phyloP scores from a whole-genome alignment of 176 grass and related monocot genomes.

The Miscanthus lutarioriparius region DNA sequence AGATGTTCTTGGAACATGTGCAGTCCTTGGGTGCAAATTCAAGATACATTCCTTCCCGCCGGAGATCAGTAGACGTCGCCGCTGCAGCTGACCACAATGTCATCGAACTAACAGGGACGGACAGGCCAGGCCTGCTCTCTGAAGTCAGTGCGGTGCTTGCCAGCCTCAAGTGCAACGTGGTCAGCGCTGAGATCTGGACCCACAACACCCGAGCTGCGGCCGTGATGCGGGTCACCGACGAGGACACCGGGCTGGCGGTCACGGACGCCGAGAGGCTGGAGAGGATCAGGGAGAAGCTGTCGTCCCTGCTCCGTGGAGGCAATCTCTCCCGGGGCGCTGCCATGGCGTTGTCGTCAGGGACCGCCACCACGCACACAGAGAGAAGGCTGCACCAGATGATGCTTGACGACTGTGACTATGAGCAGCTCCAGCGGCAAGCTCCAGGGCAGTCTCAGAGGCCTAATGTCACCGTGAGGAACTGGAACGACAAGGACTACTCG shows the following conservation, averaged over 20 bases:
- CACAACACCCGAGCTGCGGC: constrained; percentile 77
- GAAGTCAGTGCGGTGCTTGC: constrained; percentile 76
- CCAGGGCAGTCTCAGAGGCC: constrained; percentile 36
- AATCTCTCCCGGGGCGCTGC: constrained; percentile 36
- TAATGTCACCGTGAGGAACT: constrained; percentile 66
- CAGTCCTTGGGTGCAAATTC: constrained; percentile 72
- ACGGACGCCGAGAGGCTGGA: constrained; percentile 39
- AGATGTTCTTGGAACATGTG: background rate
- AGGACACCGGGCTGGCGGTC: constrained; percentile 52
- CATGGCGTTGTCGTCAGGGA: constrained; percentile 44
- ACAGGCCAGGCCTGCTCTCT: constrained; percentile 74
- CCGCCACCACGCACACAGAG: constrained; percentile 43
- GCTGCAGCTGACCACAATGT: constrained; percentile 54
- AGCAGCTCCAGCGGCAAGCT: constrained; percentile 30
- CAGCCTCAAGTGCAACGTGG: constrained; percentile 76
- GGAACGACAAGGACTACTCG: constrained; percentile 82
- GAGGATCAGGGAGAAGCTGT: constrained; percentile 56
- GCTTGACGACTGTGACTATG: constrained; percentile 56
- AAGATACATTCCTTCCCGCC: constrained; percentile 50
- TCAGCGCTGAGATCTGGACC: constrained; percentile 90
- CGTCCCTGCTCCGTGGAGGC: constrained; percentile 54
- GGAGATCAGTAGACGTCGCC: constrained; percentile 54
- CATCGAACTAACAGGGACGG: constrained; percentile 71
- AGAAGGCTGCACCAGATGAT: constrained; percentile 90
- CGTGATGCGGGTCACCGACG: constrained; percentile 66